Percentiles rank a stretch among this genome's conserved stretches.
phyloP scores from a whole-genome alignment of 257 asterid species.

The Henckelia pumila region DNA sequence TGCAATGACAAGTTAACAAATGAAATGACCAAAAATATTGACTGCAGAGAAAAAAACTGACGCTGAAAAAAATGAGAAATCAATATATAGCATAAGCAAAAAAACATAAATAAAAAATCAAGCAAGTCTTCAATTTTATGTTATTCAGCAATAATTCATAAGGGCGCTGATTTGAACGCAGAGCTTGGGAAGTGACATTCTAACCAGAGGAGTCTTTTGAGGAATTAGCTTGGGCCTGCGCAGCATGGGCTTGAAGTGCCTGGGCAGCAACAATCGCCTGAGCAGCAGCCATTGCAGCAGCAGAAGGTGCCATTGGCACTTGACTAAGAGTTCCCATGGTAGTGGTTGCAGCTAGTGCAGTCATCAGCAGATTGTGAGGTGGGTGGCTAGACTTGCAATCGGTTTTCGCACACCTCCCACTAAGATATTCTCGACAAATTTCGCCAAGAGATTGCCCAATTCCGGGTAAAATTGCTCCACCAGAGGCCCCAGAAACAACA shows the following conservation, averaged over 20 bases:
- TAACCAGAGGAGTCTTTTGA: slow-evolving; percentile 61
- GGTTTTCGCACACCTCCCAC: slow-evolving; percentile 75
- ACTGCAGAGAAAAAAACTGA: slow-evolving; percentile 1
- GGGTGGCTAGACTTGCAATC: slow-evolving; percentile 87
- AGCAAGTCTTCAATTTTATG: neutral
- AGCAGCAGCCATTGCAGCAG: slow-evolving; percentile 99
- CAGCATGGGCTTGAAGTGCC: slow-evolving; percentile 97
- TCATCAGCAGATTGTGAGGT: slow-evolving; percentile 81
- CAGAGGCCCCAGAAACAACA: slow-evolving; percentile 80
- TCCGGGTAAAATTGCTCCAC: slow-evolving; percentile 93
- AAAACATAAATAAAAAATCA: too few relatives aligned
- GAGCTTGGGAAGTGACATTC: slow-evolving; percentile 22
- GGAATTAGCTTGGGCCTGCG: slow-evolving; percentile 71
- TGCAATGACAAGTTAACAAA: neutral
- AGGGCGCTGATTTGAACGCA: neutral
- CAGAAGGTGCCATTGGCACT: slow-evolving; percentile 99
- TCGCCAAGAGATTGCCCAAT: slow-evolving; percentile 89
- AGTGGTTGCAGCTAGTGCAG: slow-evolving; percentile 77
- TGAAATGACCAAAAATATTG: neutral
- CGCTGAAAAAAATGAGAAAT: neutral
- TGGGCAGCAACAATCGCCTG: slow-evolving; percentile 99
- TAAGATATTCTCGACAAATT: slow-evolving; percentile 85
- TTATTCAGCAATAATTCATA: too few relatives aligned
- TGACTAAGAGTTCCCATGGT: slow-evolving; percentile 81
- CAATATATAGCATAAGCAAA: neutral